Base-by-base conservation (phyloP, 768 basidiomycete genomes). In the Tricholoma sp. region DNA sequence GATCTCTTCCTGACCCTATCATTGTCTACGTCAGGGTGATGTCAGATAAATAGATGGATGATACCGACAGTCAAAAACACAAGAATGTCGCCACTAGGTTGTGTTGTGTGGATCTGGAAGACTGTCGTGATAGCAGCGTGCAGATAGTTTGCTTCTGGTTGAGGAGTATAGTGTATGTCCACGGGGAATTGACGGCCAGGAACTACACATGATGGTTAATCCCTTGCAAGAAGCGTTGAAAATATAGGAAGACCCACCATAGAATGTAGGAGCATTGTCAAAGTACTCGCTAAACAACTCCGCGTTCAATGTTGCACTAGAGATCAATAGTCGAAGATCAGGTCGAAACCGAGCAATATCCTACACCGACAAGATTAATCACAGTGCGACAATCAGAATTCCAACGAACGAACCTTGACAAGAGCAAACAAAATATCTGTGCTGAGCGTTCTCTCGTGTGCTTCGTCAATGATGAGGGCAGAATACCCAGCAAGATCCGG, bases 351-450 rank as follows among this genome's bases (percentile, higher is more conserved):
- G 84, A 11, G 93, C 94, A 63, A 98, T 97, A 78, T 98, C 95
- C 94, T 96, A 52, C n/a, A 55, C 37, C 6, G 61, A 17, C 47
- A 57, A 15, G 17, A 31, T 61, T 74, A 51, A 73, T 63, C 64
- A 68, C 66, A 59, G 62, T 50, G 55, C 61, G 6, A 17, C 60
- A 49, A 52, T 57, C 36, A 63, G 58, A 65, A 53, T 55, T 49
- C 63, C 59, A 57, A 59, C 44, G 24, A 45, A 82, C 91, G 66
- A 73, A 97, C 95, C 89, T 99, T 99, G 61, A 98, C 89, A 50
- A 99, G 83, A 63, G 95, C 97, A 72, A 99, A 97, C 54, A 99
- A 81, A 67, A 99, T 97, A 75, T 99, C 97, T 64, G 97, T 99
- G 77, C 91, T 95, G 52, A 99, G 79, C 32, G 97, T 98, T 65